Evolutionary conservation across 2,329 filamentous ascomycete genomes (phyloP).

Genomic region (Cordyceps tenuipes): DNA sequence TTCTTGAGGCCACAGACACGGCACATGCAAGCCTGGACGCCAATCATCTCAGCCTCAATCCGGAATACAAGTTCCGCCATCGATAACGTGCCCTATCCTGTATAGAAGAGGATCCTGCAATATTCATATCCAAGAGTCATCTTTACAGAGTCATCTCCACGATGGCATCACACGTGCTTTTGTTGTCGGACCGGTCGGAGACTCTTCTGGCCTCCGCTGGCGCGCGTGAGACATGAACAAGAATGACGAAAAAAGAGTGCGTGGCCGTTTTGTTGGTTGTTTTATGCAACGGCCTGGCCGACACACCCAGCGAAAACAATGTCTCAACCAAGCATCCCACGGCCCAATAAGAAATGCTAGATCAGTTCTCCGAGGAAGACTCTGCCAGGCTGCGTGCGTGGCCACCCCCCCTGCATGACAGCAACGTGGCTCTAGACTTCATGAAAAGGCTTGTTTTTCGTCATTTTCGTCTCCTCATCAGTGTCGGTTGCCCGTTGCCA

Average conservation of each 20-base stretch:
- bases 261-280: not conserved
- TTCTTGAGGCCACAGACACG: not conserved
- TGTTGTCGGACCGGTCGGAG: not conserved
- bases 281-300: constrained; percentile 9
- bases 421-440: constrained; percentile 1
- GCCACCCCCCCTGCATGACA: constrained; percentile 2
- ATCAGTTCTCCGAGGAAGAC: not conserved
- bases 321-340: constrained; percentile 1
- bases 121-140: not conserved
- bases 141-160: not conserved
- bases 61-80: too few relatives aligned
- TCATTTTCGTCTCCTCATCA: too few relatives aligned
- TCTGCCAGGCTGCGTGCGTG: not conserved
- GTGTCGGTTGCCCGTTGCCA: too few relatives aligned
- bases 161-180: not conserved
- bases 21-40: not conserved
- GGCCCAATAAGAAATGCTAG: not conserved
- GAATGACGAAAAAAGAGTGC: not conserved
- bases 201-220: not conserved
- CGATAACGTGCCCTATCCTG: too few relatives aligned
- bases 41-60: constrained; percentile 7
- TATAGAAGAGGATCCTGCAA: too few relatives aligned
- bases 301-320: not conserved
- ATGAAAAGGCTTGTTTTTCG: not conserved
- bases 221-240: not conserved